Evolutionary conservation across 176 grass and related monocot species (phyloP), one percentile per base, ranked within the genome.

Genomic region (Avena eriantha): DNA sequence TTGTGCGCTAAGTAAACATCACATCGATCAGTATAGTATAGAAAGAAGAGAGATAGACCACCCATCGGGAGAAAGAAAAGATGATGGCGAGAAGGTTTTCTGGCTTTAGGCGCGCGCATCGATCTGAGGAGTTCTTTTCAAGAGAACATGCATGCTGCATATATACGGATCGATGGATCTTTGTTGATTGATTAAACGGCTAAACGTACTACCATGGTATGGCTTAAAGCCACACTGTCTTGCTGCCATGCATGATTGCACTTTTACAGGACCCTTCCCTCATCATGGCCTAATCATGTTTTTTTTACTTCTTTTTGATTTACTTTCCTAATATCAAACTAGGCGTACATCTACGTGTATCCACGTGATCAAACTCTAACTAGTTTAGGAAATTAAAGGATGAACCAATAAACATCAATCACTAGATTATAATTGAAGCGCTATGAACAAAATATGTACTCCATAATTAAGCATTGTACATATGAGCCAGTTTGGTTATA

Each of bases 241-340:
- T 77, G 29, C 72, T 78, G 60, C 78, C 67, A 91, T 88, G 86
- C 67, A 91, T 88, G 86, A 91, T 91, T 91, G 82, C 64, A 61
- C 86, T 91, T 91, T 90, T 84, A 7, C 34, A 88, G 45, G 61
- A 80, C 55, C 65, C 85, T 88, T 88, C 86, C 31, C 67, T 45
- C 90, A 88, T 88, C 78, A 88, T 88, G 45, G 65, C 64, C 64
- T 85, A 88, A 88, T 88, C 90, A 88, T 88, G 69, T 65, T 18
- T 68, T 18, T 68, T 33, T 35, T 35, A 65, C 60, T 85, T 36
- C 43, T 9, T 58, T 80, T 76, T 50, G 7, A 6, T 73, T 48
- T 48, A 2, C 4, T 50, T 50, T 50, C 3, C 46, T 26, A 26
- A 50, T 74, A 17, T 50, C 12, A 17, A 26, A 26, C 29, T 29